Evolutionary conservation across 83 land plant genomes (phyloP).

Genomic region (Picea abies): DNA sequence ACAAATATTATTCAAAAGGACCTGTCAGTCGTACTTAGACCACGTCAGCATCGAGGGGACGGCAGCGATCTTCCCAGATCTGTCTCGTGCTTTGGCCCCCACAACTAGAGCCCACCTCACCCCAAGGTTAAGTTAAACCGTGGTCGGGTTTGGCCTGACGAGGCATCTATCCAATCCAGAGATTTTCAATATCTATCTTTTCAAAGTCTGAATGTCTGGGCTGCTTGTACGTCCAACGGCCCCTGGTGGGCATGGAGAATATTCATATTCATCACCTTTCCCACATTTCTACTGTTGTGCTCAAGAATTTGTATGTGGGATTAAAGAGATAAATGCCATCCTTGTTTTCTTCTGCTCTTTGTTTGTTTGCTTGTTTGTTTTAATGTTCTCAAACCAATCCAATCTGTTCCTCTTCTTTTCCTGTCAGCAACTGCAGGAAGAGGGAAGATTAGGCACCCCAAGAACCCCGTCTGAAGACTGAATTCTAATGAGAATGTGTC

Average conservation of each 20-base stretch:
- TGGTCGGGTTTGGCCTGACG: neutral
- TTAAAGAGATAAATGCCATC: neutral
- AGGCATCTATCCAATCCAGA: neutral
- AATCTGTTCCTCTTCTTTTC: neutral
- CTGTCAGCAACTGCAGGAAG: neutral
- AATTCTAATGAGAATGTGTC: neutral
- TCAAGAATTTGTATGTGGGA: neutral
- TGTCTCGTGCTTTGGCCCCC: constrained; percentile 1
- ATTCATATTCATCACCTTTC: constrained; percentile 12
- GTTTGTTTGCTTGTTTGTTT: neutral
- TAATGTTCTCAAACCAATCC: neutral
- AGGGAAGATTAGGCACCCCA: neutral
- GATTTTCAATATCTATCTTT: neutral
- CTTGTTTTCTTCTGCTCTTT: neutral
- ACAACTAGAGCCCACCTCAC: neutral
- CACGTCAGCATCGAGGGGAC: neutral
- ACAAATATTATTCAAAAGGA: neutral
- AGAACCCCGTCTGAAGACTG: neutral
- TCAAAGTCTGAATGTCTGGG: neutral
- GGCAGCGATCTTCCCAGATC: neutral
- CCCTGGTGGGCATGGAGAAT: neutral
- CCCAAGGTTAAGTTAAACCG: neutral
- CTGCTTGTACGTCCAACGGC: constrained; percentile 3
- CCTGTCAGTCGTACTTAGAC: neutral
- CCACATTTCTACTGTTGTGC: neutral